Conservation (phyloP, 805 yeast genomes). For the Metschnikowia orientalis region DNA sequence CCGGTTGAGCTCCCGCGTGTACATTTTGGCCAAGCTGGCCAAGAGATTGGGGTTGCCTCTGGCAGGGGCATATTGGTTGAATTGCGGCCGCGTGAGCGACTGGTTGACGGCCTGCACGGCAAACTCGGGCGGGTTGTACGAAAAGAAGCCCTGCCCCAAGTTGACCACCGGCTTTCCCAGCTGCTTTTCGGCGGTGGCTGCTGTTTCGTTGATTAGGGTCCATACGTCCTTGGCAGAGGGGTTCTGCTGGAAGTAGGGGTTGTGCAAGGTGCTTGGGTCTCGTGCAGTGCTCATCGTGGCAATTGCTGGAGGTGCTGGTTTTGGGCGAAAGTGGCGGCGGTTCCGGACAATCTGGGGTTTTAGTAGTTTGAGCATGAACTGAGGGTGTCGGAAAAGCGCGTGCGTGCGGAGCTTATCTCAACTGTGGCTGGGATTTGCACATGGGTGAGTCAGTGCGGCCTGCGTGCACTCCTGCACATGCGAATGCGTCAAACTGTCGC, state of each 20-base stretch:
- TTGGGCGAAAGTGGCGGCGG: no score
- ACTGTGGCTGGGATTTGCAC: no score
- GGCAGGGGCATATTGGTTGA: constrained; percentile 91
- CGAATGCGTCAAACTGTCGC: no score
- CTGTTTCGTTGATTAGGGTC: constrained; percentile 93
- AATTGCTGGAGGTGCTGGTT: no score
- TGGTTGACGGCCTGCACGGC: constrained; percentile 77
- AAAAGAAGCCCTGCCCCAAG: constrained; percentile 95
- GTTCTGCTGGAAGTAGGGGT: constrained; percentile 57
- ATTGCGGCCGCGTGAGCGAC: constrained; percentile 67
- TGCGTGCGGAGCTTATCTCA: no score
- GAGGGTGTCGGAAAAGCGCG: no score
- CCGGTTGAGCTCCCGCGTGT: constrained; percentile 62
- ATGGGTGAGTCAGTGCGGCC: no score
- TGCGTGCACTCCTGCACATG: no score
- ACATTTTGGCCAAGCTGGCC: constrained; percentile 64
- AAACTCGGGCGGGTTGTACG: constrained; percentile 93
- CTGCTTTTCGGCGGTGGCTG: constrained; percentile 70
- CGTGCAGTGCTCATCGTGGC: constrained; percentile 2
- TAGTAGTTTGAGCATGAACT: no score
- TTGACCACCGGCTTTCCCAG: constrained; percentile 77
- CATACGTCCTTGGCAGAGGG: constrained; percentile 84
- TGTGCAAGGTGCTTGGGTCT: constrained; percentile 36
- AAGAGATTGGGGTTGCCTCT: constrained; percentile 78
- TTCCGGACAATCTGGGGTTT: no score